Conservation (phyloP, 2,329 filamentous ascomycete genomes). For the Aureobasidium namibiae region DNA sequence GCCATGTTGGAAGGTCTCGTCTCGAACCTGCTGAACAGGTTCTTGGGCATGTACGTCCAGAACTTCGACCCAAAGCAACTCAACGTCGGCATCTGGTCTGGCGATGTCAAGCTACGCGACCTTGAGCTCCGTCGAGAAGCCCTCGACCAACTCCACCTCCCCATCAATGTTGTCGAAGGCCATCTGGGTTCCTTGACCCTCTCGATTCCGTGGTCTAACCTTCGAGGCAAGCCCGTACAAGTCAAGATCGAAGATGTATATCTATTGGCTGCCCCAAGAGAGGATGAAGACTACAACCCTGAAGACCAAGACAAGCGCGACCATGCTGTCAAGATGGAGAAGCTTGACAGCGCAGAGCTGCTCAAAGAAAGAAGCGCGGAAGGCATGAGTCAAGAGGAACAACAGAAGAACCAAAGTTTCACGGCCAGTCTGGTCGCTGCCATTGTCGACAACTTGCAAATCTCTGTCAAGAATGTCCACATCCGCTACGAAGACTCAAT, state of each 20-base stretch:
- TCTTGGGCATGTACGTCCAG: slow-evolving; percentile 99
- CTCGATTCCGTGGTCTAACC: slow-evolving; percentile 93
- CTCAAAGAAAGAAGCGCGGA: slow-evolving; percentile 88
- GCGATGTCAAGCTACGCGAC: slow-evolving; percentile 90
- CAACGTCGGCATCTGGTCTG: slow-evolving; percentile 98
- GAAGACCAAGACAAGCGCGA: slow-evolving; percentile 82
- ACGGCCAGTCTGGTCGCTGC: slow-evolving; percentile 91
- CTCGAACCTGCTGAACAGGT: slow-evolving; percentile 94
- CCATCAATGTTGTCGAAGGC: slow-evolving; percentile 92
- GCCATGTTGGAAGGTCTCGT: slow-evolving; percentile 95
- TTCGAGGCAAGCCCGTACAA: slow-evolving; percentile 88
- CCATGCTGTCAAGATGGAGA: slow-evolving; percentile 96
- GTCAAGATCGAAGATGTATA: slow-evolving; percentile 97
- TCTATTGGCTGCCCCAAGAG: slow-evolving; percentile 86
- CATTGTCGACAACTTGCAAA: slow-evolving; percentile 96
- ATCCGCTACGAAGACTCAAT: slow-evolving; percentile 97
- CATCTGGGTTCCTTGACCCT: slow-evolving; percentile 88
- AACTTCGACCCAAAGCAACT: slow-evolving; percentile 98
- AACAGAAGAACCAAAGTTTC: slow-evolving; percentile 96
- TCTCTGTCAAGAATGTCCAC: slow-evolving; percentile 97
- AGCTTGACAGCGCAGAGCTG: slow-evolving; percentile 91
- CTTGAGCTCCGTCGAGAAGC: slow-evolving; percentile 90
- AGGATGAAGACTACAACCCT: slow-evolving; percentile 86
- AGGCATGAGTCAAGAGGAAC: slow-evolving; percentile 87
- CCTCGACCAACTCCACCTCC: slow-evolving; percentile 91